Conservation (phyloP, 768 basidiomycete species). For the Boletus huronensis region DNA sequence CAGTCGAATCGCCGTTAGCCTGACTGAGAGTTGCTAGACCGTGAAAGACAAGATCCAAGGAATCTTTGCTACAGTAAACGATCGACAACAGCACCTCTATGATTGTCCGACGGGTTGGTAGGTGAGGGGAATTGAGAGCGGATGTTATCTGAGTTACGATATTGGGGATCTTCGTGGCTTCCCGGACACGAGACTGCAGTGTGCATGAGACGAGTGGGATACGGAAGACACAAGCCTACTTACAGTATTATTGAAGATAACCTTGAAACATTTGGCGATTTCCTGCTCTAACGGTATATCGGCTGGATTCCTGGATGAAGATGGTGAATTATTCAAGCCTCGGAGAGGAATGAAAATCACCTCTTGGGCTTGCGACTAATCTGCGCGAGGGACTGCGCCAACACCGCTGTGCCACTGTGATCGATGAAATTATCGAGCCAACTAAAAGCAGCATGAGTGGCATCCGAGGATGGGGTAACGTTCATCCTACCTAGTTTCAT, state of each 20-base stretch:
- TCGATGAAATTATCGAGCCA: slow-evolving; percentile 79
- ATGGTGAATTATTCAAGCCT: neutral
- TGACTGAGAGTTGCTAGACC: slow-evolving; percentile 73
- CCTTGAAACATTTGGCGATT: slow-evolving; percentile 81
- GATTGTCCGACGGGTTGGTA: slow-evolving; percentile 73
- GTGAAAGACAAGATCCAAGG: slow-evolving; percentile 63
- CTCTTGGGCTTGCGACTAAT: slow-evolving; percentile 71
- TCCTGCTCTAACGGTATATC: slow-evolving; percentile 83
- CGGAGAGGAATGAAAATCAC: slow-evolving; percentile 35
- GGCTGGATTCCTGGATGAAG: slow-evolving; percentile 27
- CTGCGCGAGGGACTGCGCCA: slow-evolving; percentile 73
- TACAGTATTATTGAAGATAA: slow-evolving; percentile 69
- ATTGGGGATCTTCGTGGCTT: slow-evolving; percentile 68
- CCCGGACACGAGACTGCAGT: slow-evolving; percentile 58
- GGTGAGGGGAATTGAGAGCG: slow-evolving; percentile 76
- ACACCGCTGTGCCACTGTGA: slow-evolving; percentile 79
- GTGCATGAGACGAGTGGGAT: slow-evolving; percentile 9
- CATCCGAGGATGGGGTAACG: neutral
- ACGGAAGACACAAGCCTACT: slow-evolving; percentile 20
- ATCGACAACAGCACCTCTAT: slow-evolving; percentile 78
- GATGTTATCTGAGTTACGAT: slow-evolving; percentile 79
- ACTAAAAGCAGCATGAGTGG: slow-evolving; percentile 38
- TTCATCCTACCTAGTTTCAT: slow-evolving; percentile 65
- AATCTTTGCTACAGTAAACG: slow-evolving; percentile 61
- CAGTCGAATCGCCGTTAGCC: slow-evolving; percentile 53